phyloP scores from a whole-genome alignment of 768 basidiomycete species.

The Cubamyces lactineus region DNA sequence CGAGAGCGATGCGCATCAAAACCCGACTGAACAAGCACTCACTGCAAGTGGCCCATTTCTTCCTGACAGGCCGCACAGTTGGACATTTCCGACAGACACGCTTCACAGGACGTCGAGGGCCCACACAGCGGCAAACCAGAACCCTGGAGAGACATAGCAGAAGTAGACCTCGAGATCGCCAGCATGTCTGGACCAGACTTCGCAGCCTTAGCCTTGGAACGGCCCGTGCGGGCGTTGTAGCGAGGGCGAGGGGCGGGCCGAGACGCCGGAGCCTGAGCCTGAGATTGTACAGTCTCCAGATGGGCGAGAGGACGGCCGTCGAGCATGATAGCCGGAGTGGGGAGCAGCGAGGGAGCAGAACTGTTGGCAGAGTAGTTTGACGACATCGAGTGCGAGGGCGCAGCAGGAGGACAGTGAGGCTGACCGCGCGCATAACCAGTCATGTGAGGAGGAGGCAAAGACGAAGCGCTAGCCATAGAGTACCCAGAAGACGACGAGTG shows the following conservation, averaged over 20 bases:
- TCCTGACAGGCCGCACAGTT: background rate
- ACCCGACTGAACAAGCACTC: background rate
- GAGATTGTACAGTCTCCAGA: background rate
- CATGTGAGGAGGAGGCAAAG: conserved; percentile 8
- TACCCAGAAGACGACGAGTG: conserved; percentile 11
- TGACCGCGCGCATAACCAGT: background rate
- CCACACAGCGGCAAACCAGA: background rate
- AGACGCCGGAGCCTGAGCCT: background rate
- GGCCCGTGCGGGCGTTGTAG: background rate
- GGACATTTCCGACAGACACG: conserved; percentile 6
- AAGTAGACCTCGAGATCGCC: background rate
- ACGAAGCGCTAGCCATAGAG: conserved; percentile 4
- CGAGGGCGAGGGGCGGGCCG: background rate
- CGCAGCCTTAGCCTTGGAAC: background rate
- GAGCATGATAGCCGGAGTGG: conserved; percentile 14
- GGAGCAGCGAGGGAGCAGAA: background rate
- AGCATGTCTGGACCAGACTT: background rate
- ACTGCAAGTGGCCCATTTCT: background rate
- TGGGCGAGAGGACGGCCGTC: conserved; percentile 8
- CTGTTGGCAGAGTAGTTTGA: background rate
- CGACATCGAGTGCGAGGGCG: background rate
- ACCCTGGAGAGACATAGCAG: conserved; percentile 1
- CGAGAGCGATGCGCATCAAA: no score
- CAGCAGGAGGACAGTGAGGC: background rate
- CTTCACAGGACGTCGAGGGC: conserved; percentile 1